Evolutionary conservation across 305 asterid genomes (phyloP).

Genomic region (Solanum hybrid): DNA sequence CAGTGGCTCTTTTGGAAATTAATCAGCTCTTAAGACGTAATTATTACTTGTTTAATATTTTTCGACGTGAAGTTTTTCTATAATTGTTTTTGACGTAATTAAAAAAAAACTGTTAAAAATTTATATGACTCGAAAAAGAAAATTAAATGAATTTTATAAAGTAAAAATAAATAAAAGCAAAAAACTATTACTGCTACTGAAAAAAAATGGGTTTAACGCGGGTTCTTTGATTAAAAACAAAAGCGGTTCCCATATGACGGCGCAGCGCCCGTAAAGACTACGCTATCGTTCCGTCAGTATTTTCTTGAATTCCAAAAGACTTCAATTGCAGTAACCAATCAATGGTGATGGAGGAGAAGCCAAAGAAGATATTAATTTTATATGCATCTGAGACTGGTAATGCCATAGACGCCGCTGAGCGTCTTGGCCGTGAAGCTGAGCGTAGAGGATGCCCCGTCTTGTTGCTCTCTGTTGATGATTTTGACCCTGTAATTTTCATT

Average conservation of each 20-base stretch:
- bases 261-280: not conserved
- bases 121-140: not conserved
- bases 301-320: not conserved
- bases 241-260: not conserved
- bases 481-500: conserved; percentile 38
- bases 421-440: conserved; percentile 82
- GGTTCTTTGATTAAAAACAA: not conserved
- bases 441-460: conserved; percentile 66
- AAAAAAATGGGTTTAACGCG: not conserved
- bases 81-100: not conserved
- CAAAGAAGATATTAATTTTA: conserved; percentile 43
- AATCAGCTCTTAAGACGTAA: not conserved
- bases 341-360: conserved; percentile 35
- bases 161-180: not conserved
- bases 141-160: not conserved
- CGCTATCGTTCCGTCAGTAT: not conserved
- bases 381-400: conserved; percentile 91
- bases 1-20: not conserved
- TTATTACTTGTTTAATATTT: not conserved
- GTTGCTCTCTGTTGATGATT: conserved; percentile 63
- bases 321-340: not conserved
- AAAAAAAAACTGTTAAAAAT: not conserved
- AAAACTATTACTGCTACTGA: not conserved
- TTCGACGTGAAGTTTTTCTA: not conserved
- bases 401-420: conserved; percentile 81